Conservation (phyloP, 352 stramenopile genomes). For the Phytopythium sindhum region DNA sequence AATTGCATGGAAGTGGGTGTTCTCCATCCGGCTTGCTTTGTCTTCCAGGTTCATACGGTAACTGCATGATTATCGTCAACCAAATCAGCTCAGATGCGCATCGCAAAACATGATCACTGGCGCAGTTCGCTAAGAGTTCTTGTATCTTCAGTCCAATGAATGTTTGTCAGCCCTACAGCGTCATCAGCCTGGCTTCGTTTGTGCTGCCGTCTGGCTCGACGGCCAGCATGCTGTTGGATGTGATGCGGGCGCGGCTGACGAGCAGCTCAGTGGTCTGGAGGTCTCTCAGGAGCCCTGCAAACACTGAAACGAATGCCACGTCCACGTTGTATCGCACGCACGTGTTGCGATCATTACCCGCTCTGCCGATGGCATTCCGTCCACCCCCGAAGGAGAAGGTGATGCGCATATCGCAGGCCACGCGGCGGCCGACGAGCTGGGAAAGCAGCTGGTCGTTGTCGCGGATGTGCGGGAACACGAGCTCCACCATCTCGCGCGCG, state of each 20-base stretch:
- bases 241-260: background rate
- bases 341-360: background rate
- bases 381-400: background rate
- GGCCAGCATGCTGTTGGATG: slow-evolving; percentile 6
- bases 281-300: background rate
- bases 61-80: too few relatives aligned
- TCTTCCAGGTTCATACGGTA: too few relatives aligned
- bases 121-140: too few relatives aligned
- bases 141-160: background rate
- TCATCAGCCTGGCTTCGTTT: background rate
- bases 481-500: slow-evolving; percentile 24
- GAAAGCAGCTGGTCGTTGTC: background rate
- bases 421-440: background rate
- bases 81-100: too few relatives aligned
- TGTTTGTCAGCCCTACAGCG: background rate
- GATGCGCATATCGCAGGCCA: slow-evolving; percentile 2
- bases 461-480: slow-evolving; percentile 25
- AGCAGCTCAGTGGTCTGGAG: background rate
- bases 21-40: too few relatives aligned
- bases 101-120: too few relatives aligned
- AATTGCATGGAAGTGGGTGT: too few relatives aligned
- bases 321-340: slow-evolving; percentile 3
- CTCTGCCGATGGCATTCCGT: background rate
- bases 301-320: background rate
- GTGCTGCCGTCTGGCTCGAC: background rate